These are phyloP conservation scores for Epichloe coenophiala DNA, from an alignment of 2,329 filamentous ascomycete genomes.

Conservation along the genomic window DNA sequence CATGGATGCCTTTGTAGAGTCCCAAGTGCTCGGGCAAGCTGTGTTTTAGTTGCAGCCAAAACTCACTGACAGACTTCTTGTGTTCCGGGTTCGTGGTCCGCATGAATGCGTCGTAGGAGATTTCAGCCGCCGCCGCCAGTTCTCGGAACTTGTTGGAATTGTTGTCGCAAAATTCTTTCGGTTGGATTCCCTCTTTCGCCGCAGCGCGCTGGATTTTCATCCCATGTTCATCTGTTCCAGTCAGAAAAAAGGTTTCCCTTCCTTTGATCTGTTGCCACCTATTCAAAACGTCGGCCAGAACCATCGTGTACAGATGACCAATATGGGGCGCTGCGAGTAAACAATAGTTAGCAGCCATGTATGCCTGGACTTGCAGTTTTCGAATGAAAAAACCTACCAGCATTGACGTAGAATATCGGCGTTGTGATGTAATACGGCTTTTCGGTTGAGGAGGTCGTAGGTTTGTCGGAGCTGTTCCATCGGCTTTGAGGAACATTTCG, in stretches of 20 bases:
- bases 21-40: constrained; percentile 45
- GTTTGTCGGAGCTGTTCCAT: constrained; percentile 19
- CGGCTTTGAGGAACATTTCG: constrained; percentile 11
- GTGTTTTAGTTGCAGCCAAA: constrained; percentile 65
- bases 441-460: constrained; percentile 6
- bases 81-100: constrained; percentile 80
- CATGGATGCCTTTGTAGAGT: constrained; percentile 75
- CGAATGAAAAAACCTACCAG: constrained; percentile 37
- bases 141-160: constrained; percentile 69
- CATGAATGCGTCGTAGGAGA: constrained; percentile 77
- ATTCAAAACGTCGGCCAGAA: constrained; percentile 83
- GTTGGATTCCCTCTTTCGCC: constrained; percentile 52
- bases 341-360: neutral
- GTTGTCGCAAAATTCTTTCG: constrained; percentile 78
- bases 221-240: constrained; percentile 93
- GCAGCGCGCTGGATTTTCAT: constrained; percentile 94
- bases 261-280: constrained; percentile 75
- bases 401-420: constrained; percentile 98
- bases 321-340: constrained; percentile 63
- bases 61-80: constrained; percentile 71
- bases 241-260: constrained; percentile 59
- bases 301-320: constrained; percentile 86
- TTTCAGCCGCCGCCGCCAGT: constrained; percentile 54
- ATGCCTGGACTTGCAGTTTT: neutral
- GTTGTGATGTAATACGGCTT: constrained; percentile 95